These are phyloP conservation scores for Tricharina praecox DNA, from an alignment of 495 filamentous ascomycete species.

Conservation along the genomic window DNA sequence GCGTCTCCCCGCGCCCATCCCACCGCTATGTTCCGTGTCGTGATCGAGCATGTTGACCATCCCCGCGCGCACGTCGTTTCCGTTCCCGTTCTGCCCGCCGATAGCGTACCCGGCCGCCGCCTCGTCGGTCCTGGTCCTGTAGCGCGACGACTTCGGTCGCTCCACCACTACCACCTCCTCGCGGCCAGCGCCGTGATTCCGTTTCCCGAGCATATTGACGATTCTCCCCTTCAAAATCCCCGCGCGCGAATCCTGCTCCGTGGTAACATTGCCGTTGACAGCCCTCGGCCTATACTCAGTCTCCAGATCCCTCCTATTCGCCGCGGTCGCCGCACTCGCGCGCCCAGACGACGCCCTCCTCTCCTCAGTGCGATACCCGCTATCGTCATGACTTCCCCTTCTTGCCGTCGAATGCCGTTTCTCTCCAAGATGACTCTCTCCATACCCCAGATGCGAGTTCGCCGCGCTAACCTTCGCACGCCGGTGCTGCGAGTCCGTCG, in stretches of 20 bases:
- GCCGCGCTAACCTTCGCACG: background rate
- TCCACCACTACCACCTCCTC: background rate
- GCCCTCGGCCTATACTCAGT: background rate
- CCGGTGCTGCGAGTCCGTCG: background rate
- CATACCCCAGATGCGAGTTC: background rate
- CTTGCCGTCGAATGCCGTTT: background rate
- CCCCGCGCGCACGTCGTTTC: background rate
- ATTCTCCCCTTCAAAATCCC: background rate
- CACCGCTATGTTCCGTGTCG: no score
- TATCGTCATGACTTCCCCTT: conserved; percentile 1
- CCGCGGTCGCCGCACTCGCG: background rate
- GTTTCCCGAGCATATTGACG: background rate
- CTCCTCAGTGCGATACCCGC: conserved; percentile 1
- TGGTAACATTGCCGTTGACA: background rate
- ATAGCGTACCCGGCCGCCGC: background rate
- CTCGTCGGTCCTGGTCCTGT: background rate
- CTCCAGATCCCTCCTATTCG: no score
- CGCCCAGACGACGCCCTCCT: background rate
- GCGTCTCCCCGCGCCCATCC: no score
- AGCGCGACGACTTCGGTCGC: background rate
- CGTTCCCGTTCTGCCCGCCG: no score
- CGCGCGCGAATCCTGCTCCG: background rate
- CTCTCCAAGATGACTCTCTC: no score
- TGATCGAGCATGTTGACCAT: background rate
- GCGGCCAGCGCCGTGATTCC: background rate